Evolutionary conservation across 1,139 yeast species (phyloP), one percentile per base, ranked within the genome.

Genomic region (Insectozyma bohioensis): DNA sequence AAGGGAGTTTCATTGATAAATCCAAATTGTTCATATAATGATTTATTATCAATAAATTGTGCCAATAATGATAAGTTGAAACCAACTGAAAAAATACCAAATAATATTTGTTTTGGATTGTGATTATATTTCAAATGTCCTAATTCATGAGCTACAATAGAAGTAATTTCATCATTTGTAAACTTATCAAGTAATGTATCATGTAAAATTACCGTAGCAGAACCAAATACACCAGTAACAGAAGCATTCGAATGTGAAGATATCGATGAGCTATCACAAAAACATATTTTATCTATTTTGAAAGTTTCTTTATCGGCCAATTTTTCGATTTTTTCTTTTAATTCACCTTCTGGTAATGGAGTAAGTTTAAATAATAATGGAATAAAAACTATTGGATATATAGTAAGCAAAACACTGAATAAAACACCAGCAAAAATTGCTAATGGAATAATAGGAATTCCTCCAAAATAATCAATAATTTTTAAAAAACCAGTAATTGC

Each of bases 1-100:
- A 79, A 73, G 22, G 97, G 97, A 49, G 78, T 71, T 10, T 63
- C 63, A 24, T 60, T 52, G 42, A 58, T 53, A 61, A 92, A 90
- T 0, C 96, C 97, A 56, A 90, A 85, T 20, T 90, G 75, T 28
- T 70, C 56, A 63, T 77, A 92, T 45, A 92, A 73, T 2, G 95
- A 85, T 31, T 66, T 61, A 64, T 92, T 92, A 43, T 80, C 76
- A 54, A 86, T 75, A 51, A 92, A 87, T 2, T 81, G 83, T 5
- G 94, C 75, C 60, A 90, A 88, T 42, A 83, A 55, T 1, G 85
- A 69, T 54, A 88, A 85, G n/a, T n/a, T n/a, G n/a, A n/a, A n/a
- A n/a, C n/a, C n/a, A n/a, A n/a, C n/a, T n/a, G n/a, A n/a, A 54
- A 90, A 85, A 30, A 80, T 71, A 26, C 75, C 49, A 47, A 84